These are phyloP conservation scores for Verbascum thapsus DNA, from an alignment of 257 asterid genomes.

Conservation along the genomic window DNA sequence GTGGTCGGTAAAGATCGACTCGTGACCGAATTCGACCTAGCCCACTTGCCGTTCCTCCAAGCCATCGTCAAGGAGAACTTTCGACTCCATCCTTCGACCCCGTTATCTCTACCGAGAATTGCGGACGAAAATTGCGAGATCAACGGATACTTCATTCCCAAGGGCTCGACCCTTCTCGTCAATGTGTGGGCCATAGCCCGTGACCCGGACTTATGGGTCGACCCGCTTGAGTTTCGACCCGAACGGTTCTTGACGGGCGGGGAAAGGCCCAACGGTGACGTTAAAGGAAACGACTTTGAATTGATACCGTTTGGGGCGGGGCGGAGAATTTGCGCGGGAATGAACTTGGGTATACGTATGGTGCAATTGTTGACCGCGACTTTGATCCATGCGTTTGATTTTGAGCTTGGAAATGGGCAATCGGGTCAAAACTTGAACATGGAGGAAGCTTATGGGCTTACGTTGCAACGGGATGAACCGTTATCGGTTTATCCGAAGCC, in stretches of 20 bases:
- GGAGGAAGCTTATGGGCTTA: slow-evolving; percentile 90
- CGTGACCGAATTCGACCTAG: slow-evolving; percentile 57
- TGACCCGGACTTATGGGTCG: slow-evolving; percentile 65
- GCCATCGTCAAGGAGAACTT: slow-evolving; percentile 80
- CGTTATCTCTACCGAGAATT: slow-evolving; percentile 81
- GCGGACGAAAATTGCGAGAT: slow-evolving; percentile 61
- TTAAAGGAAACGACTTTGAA: slow-evolving; percentile 76
- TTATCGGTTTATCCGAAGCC: slow-evolving; percentile 59
- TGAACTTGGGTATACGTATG: slow-evolving; percentile 77
- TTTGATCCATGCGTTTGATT: slow-evolving; percentile 71
- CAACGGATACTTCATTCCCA: slow-evolving; percentile 71
- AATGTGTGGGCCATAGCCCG: slow-evolving; percentile 91
- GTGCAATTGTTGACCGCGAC: slow-evolving; percentile 72
- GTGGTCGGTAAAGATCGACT: slow-evolving; percentile 61
- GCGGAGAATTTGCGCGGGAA: slow-evolving; percentile 82
- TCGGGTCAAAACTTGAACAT: slow-evolving; percentile 45
- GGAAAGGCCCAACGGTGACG: slow-evolving; percentile 60
- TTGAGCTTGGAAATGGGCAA: slow-evolving; percentile 52
- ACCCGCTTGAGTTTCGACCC: slow-evolving; percentile 69
- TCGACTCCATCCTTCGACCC: slow-evolving; percentile 89
- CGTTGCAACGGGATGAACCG: slow-evolving; percentile 69
- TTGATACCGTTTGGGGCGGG: slow-evolving; percentile 94
- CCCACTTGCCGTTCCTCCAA: slow-evolving; percentile 56
- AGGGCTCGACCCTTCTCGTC: slow-evolving; percentile 73
- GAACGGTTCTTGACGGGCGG: slow-evolving; percentile 63